Evolutionary conservation across 805 yeast genomes (phyloP), one percentile per base, ranked within the genome.

Genomic region (Candida ponderosae): DNA sequence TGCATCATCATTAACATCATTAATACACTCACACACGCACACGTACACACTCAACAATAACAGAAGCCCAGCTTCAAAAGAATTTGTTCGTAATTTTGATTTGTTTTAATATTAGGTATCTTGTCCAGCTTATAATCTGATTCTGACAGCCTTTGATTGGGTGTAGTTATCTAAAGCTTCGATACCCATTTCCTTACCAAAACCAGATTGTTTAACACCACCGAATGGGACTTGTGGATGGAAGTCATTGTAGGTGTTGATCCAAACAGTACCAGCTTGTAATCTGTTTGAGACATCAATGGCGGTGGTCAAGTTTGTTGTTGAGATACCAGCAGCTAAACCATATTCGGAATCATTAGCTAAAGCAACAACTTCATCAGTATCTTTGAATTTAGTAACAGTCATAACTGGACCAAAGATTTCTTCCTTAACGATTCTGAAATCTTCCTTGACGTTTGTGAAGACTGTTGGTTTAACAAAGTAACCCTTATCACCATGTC

Each of bases 361-460:
- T 62, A 71, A 65, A 36, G 63, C 68, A 42, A 87, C 67, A 36
- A 79, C 89, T 60, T 86, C 94, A 45, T 82, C 90, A 44, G 75
- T 72, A 35, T 82, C 69, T 48, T 65, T 67, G 58, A 86, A 86
- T 61, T 82, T 81, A 53, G 80, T 65, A 39, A 84, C 72, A 31
- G 93, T 79, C 45, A 82, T 78, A 43, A 87, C 86, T 18, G 96
- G 96, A 41, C 96, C 96, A 52, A 87, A 88, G 59, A 88, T 85
- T 72, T 88, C 97, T 60, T 88, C 96, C 60, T 70, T 74, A 50
- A 84, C 87, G 59, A 89, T 78, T 48, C 70, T 67, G 81, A 77
- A 79, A 56, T 77, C 68, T 58, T 79, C 82, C 18, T 68, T 69
- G 45, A 86, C 95, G 55, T 84, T 87, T 47, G 84, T 80, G 57